Evolutionary conservation across 257 asterid species (phyloP), one percentile per base, ranked within the genome.

Genomic region (Echites panduratus): DNA sequence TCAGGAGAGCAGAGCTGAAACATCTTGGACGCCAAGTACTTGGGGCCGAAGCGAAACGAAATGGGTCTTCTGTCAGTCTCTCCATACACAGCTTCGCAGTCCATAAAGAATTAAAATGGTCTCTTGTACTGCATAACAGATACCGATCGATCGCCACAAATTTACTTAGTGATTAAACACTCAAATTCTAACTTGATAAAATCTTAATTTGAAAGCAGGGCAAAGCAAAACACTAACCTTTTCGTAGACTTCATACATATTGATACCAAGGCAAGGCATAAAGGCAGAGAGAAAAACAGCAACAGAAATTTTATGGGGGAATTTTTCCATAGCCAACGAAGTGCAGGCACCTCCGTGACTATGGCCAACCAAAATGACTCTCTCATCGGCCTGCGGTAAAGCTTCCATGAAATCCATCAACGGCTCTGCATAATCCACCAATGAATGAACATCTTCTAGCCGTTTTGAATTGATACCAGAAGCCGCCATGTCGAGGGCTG

Each of bases 341-440:
- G 56, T 35, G 24, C 68, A 69, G n/a, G 48, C 9, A 8, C 73
- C 80, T 9, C 77, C 80, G 0, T 26, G 27, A 27, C 77, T 71
- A 66, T 77, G 80, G 53, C 70, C 69, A 14, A 65, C 72, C 14
- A 77, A 57, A 49, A 77, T 40, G 22, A 77, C 64, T 66, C 62
- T 77, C 20, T 44, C 62, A 4, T n/a, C n/a, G n/a, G 22, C 70
- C 0, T 57, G 52, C 12, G 80, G 70, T 19, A 71, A 35, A 64
- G 50, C 58, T n/a, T n/a, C 73, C 76, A 77, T 71, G 73, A 77
- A 71, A 2, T 65, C 22, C 70, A 72, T 65, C 70, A 77, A 50
- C 2, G 73, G 74, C 63, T 71, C 40, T 10, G 75, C 24, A 44
- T 77, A 72, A 32, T 66, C 70, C 27, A 61, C 17, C 26, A 14